A percentile compares a stretch with the other conserved stretches of the same genome.
These are phyloP conservation scores for Kondoa subrosea DNA, from an alignment of 768 basidiomycete genomes.

Conservation along the genomic window DNA sequence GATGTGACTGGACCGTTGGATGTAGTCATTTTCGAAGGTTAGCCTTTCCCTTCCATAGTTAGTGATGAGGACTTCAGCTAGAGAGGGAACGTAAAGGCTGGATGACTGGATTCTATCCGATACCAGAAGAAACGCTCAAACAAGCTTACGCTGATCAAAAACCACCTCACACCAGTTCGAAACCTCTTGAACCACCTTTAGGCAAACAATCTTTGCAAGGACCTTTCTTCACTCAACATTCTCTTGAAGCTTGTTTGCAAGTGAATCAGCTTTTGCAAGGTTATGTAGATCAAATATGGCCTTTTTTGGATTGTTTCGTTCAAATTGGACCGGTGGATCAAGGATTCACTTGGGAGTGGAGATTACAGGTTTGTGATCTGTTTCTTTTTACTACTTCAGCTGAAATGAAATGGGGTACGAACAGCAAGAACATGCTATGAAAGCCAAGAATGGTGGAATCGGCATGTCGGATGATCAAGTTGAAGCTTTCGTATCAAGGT, in stretches of 20 bases:
- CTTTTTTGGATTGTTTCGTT: slow-evolving; percentile 52
- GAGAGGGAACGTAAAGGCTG: slow-evolving; percentile 35
- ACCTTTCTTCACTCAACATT: slow-evolving; percentile 24
- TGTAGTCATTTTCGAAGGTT: slow-evolving; percentile 75
- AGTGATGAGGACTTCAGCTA: not conserved
- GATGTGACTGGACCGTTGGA: slow-evolving; percentile 46
- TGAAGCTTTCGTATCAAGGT: slow-evolving; percentile 37
- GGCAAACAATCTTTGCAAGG: not conserved
- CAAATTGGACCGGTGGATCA: slow-evolving; percentile 41
- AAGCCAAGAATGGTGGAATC: slow-evolving; percentile 57
- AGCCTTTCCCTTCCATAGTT: not conserved
- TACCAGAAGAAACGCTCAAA: slow-evolving; percentile 41
- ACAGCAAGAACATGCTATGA: slow-evolving; percentile 82
- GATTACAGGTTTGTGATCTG: slow-evolving; percentile 35
- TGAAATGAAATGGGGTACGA: not conserved
- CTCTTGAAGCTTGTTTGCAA: slow-evolving; percentile 41
- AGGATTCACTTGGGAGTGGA: slow-evolving; percentile 64
- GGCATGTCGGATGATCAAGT: slow-evolving; percentile 78
- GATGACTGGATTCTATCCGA: slow-evolving; percentile 73
- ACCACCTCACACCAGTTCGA: not conserved
- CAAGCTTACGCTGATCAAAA: slow-evolving; percentile 35
- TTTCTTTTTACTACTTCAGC: not conserved
- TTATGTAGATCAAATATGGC: slow-evolving; percentile 52
- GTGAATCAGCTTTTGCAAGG: slow-evolving; percentile 47
- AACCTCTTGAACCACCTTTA: not conserved